Percentiles rank a stretch among this genome's conserved stretches.
Conservation (phyloP, 129 eudicot species). For the Dittrichia graveolens region DNA sequence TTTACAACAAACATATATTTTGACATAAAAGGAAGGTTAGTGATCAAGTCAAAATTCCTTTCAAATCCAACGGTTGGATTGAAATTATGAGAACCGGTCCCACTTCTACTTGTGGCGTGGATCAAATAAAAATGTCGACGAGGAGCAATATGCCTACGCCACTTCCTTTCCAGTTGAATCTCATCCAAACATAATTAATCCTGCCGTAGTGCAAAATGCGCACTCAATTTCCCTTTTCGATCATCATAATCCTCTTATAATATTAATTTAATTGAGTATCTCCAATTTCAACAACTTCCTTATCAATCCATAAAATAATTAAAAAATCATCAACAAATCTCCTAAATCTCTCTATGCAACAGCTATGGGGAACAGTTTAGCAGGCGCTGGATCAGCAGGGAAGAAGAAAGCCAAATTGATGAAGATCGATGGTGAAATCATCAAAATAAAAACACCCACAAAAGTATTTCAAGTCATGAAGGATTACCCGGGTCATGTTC, state of each 20-base stretch:
- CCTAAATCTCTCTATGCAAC: slow-evolving; percentile 15
- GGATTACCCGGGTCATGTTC: slow-evolving; percentile 59
- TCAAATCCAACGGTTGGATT: slow-evolving; percentile 17
- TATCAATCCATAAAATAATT: not conserved
- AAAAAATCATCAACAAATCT: slow-evolving; percentile 27
- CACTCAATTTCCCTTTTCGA: slow-evolving; percentile 8
- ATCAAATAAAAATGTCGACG: slow-evolving; percentile 20
- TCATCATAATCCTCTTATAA: slow-evolving; percentile 27
- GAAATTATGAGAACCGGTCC: slow-evolving; percentile 26
- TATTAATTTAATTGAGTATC: slow-evolving; percentile 20
- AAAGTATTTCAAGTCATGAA: slow-evolving; percentile 48
- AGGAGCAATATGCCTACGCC: slow-evolving; percentile 34
- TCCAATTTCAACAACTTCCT: slow-evolving; percentile 5
- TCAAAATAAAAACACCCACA: slow-evolving; percentile 55
- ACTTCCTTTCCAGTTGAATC: slow-evolving; percentile 34
- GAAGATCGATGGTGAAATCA: slow-evolving; percentile 69
- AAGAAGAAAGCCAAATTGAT: slow-evolving; percentile 63
- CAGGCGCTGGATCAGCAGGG: slow-evolving; percentile 30
- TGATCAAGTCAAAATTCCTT: not conserved
- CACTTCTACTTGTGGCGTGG: slow-evolving; percentile 18
- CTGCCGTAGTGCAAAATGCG: not conserved
- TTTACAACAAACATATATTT: not conserved
- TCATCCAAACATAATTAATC: slow-evolving; percentile 33
- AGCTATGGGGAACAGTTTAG: slow-evolving; percentile 70
- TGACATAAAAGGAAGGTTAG: not conserved